These are phyloP conservation scores for Lumnitzera racemosa DNA, from an alignment of 345 rosid genomes.

Conservation along the genomic window DNA sequence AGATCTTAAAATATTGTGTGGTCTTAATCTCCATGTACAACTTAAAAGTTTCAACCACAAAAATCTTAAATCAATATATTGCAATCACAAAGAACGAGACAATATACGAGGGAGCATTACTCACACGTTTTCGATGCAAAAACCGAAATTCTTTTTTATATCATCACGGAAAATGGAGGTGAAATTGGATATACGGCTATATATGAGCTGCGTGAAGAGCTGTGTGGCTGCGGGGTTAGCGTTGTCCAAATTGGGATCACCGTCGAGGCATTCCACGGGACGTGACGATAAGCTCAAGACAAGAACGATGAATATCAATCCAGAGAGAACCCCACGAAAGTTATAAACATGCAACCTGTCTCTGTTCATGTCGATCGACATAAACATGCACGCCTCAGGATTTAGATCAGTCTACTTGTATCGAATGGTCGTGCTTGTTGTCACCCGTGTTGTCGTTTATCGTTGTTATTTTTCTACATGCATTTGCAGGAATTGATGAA, in stretches of 20 bases:
- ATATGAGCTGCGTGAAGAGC: constrained; percentile 33
- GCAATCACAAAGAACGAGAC: background rate
- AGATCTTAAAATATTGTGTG: too few species aligned
- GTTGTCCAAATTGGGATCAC: constrained; percentile 7
- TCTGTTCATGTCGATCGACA: constrained; percentile 28
- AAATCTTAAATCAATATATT: background rate
- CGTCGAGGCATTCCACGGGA: constrained; percentile 2
- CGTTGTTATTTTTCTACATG: too few species aligned
- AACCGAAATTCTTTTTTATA: constrained; percentile 48
- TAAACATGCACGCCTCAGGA: background rate
- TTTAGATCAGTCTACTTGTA: too few species aligned
- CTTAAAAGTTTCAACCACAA: too few species aligned
- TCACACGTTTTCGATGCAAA: constrained; percentile 87
- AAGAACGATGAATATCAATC: constrained; percentile 8
- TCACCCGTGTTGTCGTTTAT: too few species aligned
- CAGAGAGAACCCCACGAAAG: constrained; percentile 13
- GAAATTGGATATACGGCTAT: constrained; percentile 41
- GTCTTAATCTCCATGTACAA: too few species aligned
- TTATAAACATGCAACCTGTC: constrained; percentile 12
- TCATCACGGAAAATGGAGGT: constrained; percentile 54
- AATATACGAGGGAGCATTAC: constrained; percentile 10
- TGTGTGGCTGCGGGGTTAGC: constrained; percentile 30
- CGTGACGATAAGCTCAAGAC: constrained; percentile 7
- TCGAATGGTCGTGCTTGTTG: too few species aligned
- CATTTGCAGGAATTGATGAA: background rate